Evolutionary conservation across 768 basidiomycete genomes (phyloP).

Genomic region (Trichaptum fuscoviolaceum): DNA sequence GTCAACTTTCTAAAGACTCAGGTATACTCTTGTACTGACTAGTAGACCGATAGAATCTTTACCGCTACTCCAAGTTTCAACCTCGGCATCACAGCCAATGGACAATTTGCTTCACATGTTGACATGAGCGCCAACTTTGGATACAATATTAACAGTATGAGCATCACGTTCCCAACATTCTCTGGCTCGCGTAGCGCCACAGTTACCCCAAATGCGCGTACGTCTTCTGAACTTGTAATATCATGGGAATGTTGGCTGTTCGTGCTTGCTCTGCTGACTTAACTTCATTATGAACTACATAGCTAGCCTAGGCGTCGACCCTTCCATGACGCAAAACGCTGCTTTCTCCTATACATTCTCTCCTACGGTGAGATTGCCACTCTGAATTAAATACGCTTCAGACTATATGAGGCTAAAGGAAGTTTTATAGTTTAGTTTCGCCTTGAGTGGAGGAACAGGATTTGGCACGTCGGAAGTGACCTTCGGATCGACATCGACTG

Average conservation of each 20-base stretch:
- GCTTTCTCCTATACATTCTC: not conserved
- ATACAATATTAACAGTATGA: not conserved
- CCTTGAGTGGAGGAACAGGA: not conserved
- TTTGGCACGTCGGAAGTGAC: not conserved
- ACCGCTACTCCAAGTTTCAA: not conserved
- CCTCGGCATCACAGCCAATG: not conserved
- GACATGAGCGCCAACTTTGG: conserved; percentile 1
- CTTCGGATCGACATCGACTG: not conserved
- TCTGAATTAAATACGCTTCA: not conserved
- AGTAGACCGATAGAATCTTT: not conserved
- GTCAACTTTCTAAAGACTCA: not conserved
- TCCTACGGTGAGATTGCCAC: not conserved
- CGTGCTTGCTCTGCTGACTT: not conserved
- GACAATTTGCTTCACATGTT: not conserved
- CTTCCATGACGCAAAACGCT: not conserved
- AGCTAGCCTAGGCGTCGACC: not conserved
- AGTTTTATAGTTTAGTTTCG: not conserved
- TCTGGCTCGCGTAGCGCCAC: not conserved
- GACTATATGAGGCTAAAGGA: not conserved
- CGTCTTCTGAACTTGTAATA: not conserved
- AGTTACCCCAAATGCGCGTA: not conserved
- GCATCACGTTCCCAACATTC: not conserved
- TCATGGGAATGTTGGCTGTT: not conserved
- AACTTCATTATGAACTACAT: not conserved
- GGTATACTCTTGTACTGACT: not conserved